Conservation (phyloP, 75 land plant genomes). For the Picea glauca region DNA sequence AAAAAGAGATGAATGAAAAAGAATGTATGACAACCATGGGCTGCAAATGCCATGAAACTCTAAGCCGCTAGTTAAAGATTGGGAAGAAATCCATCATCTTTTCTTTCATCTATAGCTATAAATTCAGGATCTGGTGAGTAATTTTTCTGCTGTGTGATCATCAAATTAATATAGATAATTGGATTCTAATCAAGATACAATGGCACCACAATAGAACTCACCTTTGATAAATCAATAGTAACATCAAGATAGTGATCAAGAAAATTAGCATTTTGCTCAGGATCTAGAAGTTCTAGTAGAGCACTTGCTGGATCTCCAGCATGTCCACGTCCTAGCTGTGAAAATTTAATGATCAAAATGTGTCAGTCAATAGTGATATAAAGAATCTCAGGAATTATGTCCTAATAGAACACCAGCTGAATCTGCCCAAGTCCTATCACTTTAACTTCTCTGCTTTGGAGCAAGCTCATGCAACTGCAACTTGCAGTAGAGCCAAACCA, state of each 20-base stretch:
- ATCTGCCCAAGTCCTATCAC: background rate
- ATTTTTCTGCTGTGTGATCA: background rate
- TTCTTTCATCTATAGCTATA: background rate
- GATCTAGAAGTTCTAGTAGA: conserved; percentile 94
- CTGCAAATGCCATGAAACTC: background rate
- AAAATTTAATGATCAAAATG: background rate
- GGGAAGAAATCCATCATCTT: background rate
- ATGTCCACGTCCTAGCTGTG: conserved; percentile 94
- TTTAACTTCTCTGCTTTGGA: background rate
- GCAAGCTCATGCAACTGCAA: background rate
- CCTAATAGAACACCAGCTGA: background rate
- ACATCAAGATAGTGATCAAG: conserved; percentile 98
- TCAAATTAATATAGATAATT: background rate
- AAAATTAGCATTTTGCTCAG: conserved; percentile 98
- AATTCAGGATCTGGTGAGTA: background rate
- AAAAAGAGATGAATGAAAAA: background rate
- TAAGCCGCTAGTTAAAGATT: background rate
- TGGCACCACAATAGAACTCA: conserved; percentile 19
- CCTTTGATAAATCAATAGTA: conserved; percentile 94
- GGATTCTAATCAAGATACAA: background rate
- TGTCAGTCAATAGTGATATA: background rate
- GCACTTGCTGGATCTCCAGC: conserved; percentile 99
- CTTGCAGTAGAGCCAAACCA: background rate
- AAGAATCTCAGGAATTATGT: background rate
- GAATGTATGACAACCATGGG: background rate